Evolutionary conservation across 805 yeast species (phyloP).

Genomic region (Candida gorgasii): DNA sequence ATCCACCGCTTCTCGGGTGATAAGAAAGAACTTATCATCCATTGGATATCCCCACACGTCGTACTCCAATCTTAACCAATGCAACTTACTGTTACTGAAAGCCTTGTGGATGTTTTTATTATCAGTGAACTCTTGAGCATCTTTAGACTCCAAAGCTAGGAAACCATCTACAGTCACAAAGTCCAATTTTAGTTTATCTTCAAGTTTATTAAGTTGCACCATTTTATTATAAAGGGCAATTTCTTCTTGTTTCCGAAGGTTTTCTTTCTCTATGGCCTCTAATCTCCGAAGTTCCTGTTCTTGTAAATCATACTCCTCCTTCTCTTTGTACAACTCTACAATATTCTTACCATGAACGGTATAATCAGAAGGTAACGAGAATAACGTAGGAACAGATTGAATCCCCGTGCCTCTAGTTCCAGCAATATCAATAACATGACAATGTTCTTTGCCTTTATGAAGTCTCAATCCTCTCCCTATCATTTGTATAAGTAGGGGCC

Average conservation of each 20-base stretch:
- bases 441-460: constrained; percentile 58
- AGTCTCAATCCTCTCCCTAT: constrained; percentile 83
- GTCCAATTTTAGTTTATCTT: constrained; percentile 23
- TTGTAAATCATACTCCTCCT: constrained; percentile 12
- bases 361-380: constrained; percentile 27
- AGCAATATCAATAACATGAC: constrained; percentile 80
- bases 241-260: constrained; percentile 14
- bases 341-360: constrained; percentile 14
- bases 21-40: constrained; percentile 13
- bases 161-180: constrained; percentile 43
- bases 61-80: constrained; percentile 35
- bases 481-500: constrained; percentile 77
- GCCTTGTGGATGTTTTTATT: constrained; percentile 15
- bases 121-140: constrained; percentile 12
- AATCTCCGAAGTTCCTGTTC: constrained; percentile 10
- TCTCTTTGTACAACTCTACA: constrained; percentile 14
- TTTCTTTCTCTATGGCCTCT: constrained; percentile 14
- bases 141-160: constrained; percentile 22
- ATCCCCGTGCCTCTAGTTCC: constrained; percentile 57
- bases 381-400: constrained; percentile 55
- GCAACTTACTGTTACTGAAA: constrained; percentile 15
- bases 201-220: constrained; percentile 12
- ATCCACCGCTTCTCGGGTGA: constrained; percentile 6
- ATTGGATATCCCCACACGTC: constrained; percentile 31
- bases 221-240: constrained; percentile 14